phyloP scores from a whole-genome alignment of 768 basidiomycete genomes.

The Termitomyces sp. region DNA sequence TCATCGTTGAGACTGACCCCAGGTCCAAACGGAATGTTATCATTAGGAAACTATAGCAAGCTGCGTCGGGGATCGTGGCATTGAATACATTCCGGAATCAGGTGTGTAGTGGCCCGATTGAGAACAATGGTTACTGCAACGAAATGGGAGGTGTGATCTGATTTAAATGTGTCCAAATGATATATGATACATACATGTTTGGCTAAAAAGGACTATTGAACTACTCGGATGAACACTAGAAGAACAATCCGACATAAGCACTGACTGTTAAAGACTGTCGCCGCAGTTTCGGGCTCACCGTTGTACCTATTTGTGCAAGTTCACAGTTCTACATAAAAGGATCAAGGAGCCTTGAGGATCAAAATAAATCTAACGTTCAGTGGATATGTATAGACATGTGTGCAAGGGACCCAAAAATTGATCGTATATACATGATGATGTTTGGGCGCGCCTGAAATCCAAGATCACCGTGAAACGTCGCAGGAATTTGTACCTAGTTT shows the following conservation, averaged over 20 bases:
- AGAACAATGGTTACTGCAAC: neutral
- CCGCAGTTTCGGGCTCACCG: constrained; percentile 2
- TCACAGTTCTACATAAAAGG: neutral
- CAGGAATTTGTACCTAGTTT: neutral
- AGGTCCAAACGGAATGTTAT: neutral
- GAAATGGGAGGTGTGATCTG: constrained; percentile 1
- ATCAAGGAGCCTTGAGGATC: neutral
- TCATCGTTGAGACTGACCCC: neutral
- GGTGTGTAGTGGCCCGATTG: neutral
- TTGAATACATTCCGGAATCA: neutral
- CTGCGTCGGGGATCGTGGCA: constrained; percentile 3
- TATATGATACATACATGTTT: constrained; percentile 3
- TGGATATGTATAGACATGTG: neutral
- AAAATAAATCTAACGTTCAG: neutral
- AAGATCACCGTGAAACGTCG: constrained; percentile 1
- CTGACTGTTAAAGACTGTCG: neutral
- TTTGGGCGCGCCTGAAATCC: neutral
- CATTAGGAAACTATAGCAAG: neutral
- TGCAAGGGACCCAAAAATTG: neutral
- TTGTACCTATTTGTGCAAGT: constrained; percentile 2
- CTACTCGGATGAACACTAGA: neutral
- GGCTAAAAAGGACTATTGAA: constrained; percentile 2
- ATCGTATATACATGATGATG: neutral
- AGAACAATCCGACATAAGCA: neutral
- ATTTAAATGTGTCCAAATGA: constrained; percentile 2